Evolutionary conservation across 352 stramenopile species (phyloP).

Genomic region (Pythium periplocum): DNA sequence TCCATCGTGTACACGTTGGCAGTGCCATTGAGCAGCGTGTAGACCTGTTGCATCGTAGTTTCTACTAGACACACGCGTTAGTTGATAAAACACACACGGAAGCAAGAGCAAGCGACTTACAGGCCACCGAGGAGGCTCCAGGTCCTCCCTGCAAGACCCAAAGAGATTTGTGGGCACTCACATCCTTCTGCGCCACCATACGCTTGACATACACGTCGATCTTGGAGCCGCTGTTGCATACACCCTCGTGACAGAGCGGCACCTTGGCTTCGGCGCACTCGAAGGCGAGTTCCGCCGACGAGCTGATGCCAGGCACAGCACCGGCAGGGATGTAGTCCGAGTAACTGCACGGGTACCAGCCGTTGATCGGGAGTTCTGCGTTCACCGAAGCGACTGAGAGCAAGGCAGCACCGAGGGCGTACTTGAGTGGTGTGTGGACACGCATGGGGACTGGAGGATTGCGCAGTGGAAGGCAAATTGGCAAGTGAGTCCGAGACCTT

Average conservation of each 20-base stretch:
- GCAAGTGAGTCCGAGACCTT: too few species aligned
- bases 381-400: neutral
- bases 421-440: too few species aligned
- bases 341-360: conserved; percentile 39
- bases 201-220: conserved; percentile 48
- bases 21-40: conserved; percentile 20
- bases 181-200: conserved; percentile 13
- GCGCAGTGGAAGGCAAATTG: too few species aligned
- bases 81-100: too few species aligned
- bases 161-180: conserved; percentile 20
- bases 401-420: too few species aligned
- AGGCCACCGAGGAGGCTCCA: conserved; percentile 25
- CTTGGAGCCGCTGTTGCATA: conserved; percentile 27
- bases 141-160: conserved; percentile 47
- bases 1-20: conserved; percentile 50
- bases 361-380: conserved; percentile 22
- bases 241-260: conserved; percentile 30
- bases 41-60: conserved; percentile 27
- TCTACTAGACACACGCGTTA: conserved; percentile 17
- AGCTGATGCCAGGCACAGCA: neutral
- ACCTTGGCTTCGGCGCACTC: conserved; percentile 34
- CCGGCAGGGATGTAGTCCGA: neutral
- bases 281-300: conserved; percentile 16
- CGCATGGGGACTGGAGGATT: too few species aligned
- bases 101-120: too few species aligned